Evolutionary conservation across 1,284 basidiomycete species (phyloP).

Genomic region (Leccinum solheimii): DNA sequence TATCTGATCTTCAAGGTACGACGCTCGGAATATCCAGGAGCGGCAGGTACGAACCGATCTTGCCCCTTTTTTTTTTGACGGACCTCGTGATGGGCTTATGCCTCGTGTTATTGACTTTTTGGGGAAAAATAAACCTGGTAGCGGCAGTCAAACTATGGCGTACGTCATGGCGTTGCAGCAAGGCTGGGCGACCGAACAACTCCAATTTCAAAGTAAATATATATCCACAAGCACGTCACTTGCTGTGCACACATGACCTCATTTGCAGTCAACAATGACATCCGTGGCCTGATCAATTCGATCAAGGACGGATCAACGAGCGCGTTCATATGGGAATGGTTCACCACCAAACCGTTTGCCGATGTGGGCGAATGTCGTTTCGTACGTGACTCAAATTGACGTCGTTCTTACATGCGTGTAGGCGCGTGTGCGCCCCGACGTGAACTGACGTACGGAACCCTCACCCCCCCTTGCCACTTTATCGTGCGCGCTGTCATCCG

Average conservation of each 20-base stretch:
- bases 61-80: neutral
- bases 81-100: neutral
- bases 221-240: constrained; percentile 9
- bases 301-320: constrained; percentile 85
- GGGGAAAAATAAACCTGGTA: constrained; percentile 26
- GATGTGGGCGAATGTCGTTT: constrained; percentile 84
- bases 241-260: neutral
- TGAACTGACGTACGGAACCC: neutral
- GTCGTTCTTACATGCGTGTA: neutral
- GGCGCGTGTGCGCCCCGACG: neutral
- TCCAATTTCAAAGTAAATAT: constrained; percentile 71
- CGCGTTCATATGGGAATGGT: constrained; percentile 96
- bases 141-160: constrained; percentile 93
- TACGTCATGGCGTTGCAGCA: constrained; percentile 90
- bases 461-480: neutral
- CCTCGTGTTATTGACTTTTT: neutral
- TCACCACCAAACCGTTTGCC: constrained; percentile 93
- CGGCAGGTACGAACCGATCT: constrained; percentile 58
- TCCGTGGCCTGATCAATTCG: constrained; percentile 84
- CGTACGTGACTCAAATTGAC: constrained; percentile 42
- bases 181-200: constrained; percentile 71
- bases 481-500: neutral
- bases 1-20: constrained; percentile 78
- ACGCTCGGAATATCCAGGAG: constrained; percentile 88
- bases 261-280: constrained; percentile 80